Evolutionary conservation across 345 rosid species (phyloP).

Genomic region (Salix dunnii): DNA sequence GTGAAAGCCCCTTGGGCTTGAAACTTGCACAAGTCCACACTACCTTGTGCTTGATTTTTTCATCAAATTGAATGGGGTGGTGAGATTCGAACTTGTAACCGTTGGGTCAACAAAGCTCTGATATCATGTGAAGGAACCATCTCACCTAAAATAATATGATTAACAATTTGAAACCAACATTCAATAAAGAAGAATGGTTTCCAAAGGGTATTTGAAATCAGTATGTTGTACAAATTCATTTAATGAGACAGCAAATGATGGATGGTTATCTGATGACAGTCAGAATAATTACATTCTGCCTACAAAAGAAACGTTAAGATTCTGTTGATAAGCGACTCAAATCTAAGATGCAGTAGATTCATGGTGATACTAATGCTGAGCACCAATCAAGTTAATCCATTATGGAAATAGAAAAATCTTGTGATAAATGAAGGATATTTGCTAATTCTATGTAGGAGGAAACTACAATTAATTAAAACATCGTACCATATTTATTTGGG

Average conservation of each 20-base stretch:
- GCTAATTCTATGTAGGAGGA: neutral
- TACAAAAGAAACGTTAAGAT: neutral
- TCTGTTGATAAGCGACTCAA: neutral
- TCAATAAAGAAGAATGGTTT: neutral
- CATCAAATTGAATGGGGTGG: too few relatives aligned
- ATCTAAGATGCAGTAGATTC: neutral
- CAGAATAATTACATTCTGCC: too few relatives aligned
- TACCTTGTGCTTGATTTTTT: too few relatives aligned
- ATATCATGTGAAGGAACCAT: too few relatives aligned
- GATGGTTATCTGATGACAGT: neutral
- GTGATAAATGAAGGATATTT: neutral
- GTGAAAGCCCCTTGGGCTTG: too few relatives aligned
- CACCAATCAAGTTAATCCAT: neutral
- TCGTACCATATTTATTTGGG: conserved; percentile 88
- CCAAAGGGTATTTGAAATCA: neutral
- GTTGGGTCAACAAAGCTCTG: too few relatives aligned
- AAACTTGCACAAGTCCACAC: too few relatives aligned
- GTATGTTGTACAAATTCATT: neutral
- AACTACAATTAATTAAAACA: neutral
- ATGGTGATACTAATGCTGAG: neutral
- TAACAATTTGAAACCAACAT: neutral
- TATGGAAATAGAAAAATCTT: neutral
- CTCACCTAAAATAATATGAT: too few relatives aligned
- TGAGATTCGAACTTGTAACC: too few relatives aligned
- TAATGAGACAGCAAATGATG: neutral